Conservation (phyloP, 306 rosid species). For the Castanea crenata region DNA sequence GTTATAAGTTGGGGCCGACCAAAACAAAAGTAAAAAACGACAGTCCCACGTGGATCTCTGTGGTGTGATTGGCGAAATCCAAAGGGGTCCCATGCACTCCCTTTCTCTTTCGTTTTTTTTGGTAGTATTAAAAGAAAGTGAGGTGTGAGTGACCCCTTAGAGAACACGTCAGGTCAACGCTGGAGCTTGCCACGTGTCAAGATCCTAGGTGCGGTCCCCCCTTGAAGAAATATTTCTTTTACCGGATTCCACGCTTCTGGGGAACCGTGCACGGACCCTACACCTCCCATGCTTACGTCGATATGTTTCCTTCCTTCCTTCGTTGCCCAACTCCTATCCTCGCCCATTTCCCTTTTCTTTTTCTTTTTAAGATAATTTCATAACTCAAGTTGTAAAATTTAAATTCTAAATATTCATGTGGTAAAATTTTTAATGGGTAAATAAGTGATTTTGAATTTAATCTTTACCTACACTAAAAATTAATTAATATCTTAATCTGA, state of each 20-base stretch:
- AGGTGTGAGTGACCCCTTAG: neutral
- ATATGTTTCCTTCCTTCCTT: neutral
- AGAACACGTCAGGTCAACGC: conserved; percentile 14
- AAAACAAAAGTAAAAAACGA: neutral
- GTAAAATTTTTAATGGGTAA: too few species aligned
- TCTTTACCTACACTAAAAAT: too few species aligned
- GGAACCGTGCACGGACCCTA: conserved; percentile 13
- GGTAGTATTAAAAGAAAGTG: too few species aligned
- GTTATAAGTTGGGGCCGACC: conserved; percentile 2
- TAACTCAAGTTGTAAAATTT: too few species aligned
- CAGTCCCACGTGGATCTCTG: conserved; percentile 24
- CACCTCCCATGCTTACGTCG: conserved; percentile 3
- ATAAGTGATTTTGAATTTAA: too few species aligned
- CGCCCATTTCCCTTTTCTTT: neutral
- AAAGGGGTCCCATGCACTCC: neutral
- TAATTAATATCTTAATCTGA: too few species aligned
- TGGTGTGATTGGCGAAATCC: conserved; percentile 1
- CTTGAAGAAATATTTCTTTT: conserved; percentile 1
- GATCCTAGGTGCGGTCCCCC: conserved; percentile 11
- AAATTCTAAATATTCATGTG: too few species aligned
- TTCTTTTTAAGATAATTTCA: too few species aligned
- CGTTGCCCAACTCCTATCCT: neutral
- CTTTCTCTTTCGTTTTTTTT: neutral
- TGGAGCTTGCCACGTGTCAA: conserved; percentile 15
- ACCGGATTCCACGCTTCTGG: conserved; percentile 8